phyloP scores from a whole-genome alignment of 257 asterid genomes.

The Solanum corneliomulleri region DNA sequence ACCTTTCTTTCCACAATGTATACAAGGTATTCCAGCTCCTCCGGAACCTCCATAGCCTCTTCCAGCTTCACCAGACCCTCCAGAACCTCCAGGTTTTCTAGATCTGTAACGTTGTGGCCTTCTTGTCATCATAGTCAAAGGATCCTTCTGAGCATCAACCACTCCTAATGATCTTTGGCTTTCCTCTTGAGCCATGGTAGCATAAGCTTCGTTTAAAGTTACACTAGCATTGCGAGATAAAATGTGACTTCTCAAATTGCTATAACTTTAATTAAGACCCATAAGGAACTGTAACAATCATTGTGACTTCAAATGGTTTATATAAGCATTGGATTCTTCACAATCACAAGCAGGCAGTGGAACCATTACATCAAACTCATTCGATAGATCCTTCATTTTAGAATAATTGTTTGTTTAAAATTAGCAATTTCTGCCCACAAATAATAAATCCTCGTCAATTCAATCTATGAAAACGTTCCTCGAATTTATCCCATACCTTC shows the following conservation, averaged over 20 bases:
- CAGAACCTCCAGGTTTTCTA: neutral
- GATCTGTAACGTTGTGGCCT: neutral
- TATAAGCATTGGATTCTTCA: too few species aligned
- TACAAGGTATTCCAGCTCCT: neutral
- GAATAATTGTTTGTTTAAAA: neutral
- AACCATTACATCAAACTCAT: neutral
- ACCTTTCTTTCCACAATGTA: neutral
- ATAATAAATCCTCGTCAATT: neutral
- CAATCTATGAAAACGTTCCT: neutral
- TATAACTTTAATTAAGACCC: neutral
- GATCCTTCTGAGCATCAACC: neutral
- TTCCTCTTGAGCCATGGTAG: neutral
- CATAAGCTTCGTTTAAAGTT: neutral
- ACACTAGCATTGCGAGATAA: neutral
- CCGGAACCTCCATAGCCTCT: too few species aligned
- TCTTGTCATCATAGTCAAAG: neutral
- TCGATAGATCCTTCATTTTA: neutral
- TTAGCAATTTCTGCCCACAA: neutral
- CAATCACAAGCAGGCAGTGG: neutral
- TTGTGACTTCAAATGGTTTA: neutral
- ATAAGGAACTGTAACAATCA: neutral
- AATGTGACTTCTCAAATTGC: neutral
- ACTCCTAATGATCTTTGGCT: neutral
- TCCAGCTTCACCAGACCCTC: too few species aligned
- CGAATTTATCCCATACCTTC: too few species aligned